Evolutionary conservation across 192 early-diverging fungal species (phyloP).

Genomic region (Umbelopsis ramanniana): DNA sequence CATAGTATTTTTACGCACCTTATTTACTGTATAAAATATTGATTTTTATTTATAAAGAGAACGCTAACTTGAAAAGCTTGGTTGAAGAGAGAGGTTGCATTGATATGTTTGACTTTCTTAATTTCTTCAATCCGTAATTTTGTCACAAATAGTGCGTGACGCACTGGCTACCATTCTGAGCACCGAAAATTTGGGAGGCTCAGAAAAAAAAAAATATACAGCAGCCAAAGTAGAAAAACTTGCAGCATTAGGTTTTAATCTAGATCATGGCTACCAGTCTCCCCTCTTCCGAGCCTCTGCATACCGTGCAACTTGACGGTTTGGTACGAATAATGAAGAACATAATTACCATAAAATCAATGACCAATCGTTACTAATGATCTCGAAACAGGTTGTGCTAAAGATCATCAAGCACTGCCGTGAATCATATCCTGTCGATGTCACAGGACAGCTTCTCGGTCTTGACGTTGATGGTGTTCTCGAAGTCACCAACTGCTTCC

Average conservation of each 20-base stretch:
- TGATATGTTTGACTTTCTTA: too few relatives aligned
- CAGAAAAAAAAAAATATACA: slow-evolving; percentile 13
- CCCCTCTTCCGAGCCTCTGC: slow-evolving; percentile 51
- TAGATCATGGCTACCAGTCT: slow-evolving; percentile 30
- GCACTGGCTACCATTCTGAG: not conserved
- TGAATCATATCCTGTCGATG: slow-evolving; percentile 75
- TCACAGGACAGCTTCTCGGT: slow-evolving; percentile 94
- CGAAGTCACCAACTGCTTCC: slow-evolving; percentile 92
- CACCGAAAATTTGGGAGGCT: slow-evolving; percentile 3
- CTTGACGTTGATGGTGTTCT: slow-evolving; percentile 90
- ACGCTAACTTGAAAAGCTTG: too few relatives aligned
- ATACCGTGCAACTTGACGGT: slow-evolving; percentile 74
- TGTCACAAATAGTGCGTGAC: not conserved
- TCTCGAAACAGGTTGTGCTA: slow-evolving; percentile 72
- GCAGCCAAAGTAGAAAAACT: not conserved
- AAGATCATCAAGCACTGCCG: slow-evolving; percentile 98
- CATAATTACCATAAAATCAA: not conserved
- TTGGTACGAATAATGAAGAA: slow-evolving; percentile 52
- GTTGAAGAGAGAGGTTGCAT: too few relatives aligned
- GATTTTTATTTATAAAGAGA: too few relatives aligned
- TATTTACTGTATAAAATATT: too few relatives aligned
- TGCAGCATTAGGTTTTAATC: not conserved
- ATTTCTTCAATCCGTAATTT: too few relatives aligned
- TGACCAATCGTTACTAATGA: not conserved
- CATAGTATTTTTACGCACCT: too few relatives aligned